A percentile compares a stretch with the other conserved stretches of the same genome.
These are phyloP conservation scores for Celoporthe dispersa DNA, from an alignment of 2,329 filamentous ascomycete genomes.

Conservation along the genomic window DNA sequence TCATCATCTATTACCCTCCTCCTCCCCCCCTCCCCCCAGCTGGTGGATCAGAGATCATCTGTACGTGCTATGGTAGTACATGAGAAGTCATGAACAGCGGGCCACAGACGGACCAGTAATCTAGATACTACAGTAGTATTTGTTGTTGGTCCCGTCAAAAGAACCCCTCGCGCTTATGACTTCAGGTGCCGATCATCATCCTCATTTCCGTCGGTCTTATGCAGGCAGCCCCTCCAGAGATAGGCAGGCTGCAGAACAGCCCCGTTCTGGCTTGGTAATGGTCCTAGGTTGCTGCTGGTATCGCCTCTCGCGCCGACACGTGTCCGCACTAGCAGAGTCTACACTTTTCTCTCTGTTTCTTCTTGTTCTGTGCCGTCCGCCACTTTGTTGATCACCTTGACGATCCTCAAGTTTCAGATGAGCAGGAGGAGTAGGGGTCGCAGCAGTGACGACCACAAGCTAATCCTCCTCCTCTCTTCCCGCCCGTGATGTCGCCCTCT, in stretches of 20 bases:
- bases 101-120: not conserved
- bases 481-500: not conserved
- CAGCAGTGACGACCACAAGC: constrained; percentile 3
- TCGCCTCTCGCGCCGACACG: not conserved
- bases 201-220: constrained; percentile 3
- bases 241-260: not conserved
- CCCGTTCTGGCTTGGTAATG: not conserved
- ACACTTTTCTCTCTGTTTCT: not conserved
- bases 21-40: not conserved
- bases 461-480: not conserved
- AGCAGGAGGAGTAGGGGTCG: not conserved
- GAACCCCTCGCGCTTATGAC: not conserved
- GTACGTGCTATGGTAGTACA: not conserved
- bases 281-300: not conserved
- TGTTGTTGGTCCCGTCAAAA: not conserved
- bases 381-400: not conserved
- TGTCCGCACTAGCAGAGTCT: not conserved
- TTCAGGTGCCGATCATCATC: constrained; percentile 6
- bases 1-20: not conserved
- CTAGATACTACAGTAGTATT: not conserved
- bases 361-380: not conserved
- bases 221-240: constrained; percentile 4
- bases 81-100: not conserved
- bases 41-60: not conserved
- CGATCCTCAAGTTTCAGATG: constrained; percentile 10